Conservation (phyloP, 2,329 filamentous ascomycete genomes). For the Cadophora malorum region DNA sequence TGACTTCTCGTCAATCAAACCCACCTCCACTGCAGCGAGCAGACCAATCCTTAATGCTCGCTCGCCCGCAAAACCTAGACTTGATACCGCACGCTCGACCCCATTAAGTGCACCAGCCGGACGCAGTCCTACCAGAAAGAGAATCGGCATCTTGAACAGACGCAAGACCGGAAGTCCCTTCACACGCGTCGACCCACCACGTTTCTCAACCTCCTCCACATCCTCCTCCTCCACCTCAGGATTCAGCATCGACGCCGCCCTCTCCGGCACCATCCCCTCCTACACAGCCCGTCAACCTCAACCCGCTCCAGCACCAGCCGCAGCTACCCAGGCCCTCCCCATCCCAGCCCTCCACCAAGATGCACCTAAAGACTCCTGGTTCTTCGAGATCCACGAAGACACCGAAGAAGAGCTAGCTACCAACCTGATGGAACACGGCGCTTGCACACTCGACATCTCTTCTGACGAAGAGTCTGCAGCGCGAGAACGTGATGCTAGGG, state of each 20-base stretch:
- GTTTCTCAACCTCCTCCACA: conserved; percentile 55
- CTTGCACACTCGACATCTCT: conserved; percentile 84
- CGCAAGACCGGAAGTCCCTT: conserved; percentile 69
- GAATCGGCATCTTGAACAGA: conserved; percentile 71
- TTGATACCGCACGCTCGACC: conserved; percentile 57
- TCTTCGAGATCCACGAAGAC: conserved; percentile 95
- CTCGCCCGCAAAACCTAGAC: conserved; percentile 54
- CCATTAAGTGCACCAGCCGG: conserved; percentile 75
- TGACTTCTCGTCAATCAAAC: conserved; percentile 39
- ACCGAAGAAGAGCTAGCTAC: conserved; percentile 88
- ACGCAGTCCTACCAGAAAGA: conserved; percentile 80
- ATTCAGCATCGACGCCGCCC: conserved; percentile 84
- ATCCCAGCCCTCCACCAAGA: conserved; percentile 49
- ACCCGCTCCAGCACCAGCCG: conserved; percentile 21
- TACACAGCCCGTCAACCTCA: conserved; percentile 55
- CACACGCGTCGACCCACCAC: conserved; percentile 74
- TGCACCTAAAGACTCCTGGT: conserved; percentile 72
- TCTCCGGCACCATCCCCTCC: conserved; percentile 75
- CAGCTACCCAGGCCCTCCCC: conserved; percentile 25
- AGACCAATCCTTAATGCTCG: conserved; percentile 58
- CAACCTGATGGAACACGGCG: conserved; percentile 91
- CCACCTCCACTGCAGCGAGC: conserved; percentile 22
- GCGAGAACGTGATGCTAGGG: conserved; percentile 64
- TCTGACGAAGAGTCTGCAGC: conserved; percentile 77
- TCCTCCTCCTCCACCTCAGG: conserved; percentile 58